Evolutionary conservation across 164 flowering plant species (phyloP).

Genomic region (Aristolochia californica): DNA sequence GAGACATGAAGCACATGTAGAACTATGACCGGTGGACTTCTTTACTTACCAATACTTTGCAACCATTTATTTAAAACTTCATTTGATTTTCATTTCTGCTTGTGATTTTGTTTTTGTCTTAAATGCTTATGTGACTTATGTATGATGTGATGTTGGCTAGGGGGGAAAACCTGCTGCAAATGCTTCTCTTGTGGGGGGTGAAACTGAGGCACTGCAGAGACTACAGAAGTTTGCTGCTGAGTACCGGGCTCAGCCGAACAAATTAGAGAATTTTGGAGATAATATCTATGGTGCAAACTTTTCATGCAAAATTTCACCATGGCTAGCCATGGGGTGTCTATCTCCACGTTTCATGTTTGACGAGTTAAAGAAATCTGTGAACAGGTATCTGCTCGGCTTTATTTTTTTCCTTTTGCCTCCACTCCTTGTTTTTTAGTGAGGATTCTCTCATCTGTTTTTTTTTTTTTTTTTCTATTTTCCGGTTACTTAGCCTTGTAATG

Average conservation of each 20-base stretch:
- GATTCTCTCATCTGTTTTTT: too few species aligned
- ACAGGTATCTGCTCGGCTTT: slow-evolving; percentile 28
- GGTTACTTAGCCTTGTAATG: neutral
- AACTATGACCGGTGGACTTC: too few species aligned
- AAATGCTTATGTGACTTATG: neutral
- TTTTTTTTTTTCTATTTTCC: too few species aligned
- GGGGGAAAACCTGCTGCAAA: slow-evolving; percentile 54
- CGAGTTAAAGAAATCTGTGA: slow-evolving; percentile 65
- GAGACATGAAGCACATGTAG: too few species aligned
- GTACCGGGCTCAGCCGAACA: slow-evolving; percentile 65
- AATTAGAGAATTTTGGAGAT: slow-evolving; percentile 35
- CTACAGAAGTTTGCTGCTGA: slow-evolving; percentile 70
- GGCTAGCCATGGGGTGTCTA: slow-evolving; percentile 89
- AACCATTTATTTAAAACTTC: too few species aligned
- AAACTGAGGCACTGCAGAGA: slow-evolving; percentile 78
- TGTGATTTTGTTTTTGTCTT: too few species aligned
- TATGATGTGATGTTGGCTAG: slow-evolving; percentile 17
- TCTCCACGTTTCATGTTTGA: slow-evolving; percentile 95
- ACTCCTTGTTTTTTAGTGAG: too few species aligned
- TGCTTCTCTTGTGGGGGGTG: slow-evolving; percentile 81
- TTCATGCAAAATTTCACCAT: slow-evolving; percentile 90
- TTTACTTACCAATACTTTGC: too few species aligned
- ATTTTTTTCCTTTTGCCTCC: neutral
- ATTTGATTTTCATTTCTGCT: too few species aligned
- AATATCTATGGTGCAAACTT: slow-evolving; percentile 90